Evolutionary conservation across 352 stramenopile species (phyloP), one percentile per base, ranked within the genome.

Genomic region (Phytophthora pistaciae): DNA sequence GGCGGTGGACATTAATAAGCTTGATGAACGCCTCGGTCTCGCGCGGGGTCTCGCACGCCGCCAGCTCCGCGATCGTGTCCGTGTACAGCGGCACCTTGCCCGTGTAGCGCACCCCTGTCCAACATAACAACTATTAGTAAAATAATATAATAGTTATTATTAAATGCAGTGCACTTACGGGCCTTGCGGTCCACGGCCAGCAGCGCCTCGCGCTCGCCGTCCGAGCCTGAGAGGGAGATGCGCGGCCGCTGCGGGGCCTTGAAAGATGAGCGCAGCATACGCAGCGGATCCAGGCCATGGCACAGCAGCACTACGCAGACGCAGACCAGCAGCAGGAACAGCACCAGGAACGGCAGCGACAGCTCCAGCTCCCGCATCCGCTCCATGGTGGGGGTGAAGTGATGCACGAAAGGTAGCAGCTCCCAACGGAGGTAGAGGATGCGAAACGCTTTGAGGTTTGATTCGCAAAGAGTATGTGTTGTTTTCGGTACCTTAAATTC

Each of bases 71-170:
- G 59, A 94, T 88, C 10, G 84, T 80, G 62, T 94, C 87, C 1
- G 82, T 87, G 70, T 94, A 93, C 56, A 93, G 72, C 61, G 84
- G 80, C 55, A 86, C 79, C 46, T 90, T 85, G 52, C 84, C 87
- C 14, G 82, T 84, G 65, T 85, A 86, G 54, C 81, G 75, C 29
- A 88, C 77, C 20, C 72, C 83, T 90, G 58, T 14, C 16, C n/a
- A 31, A 0, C 56, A 14, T 44, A 44, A 11, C 23, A 40, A 25
- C 3, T 21, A 20, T 54, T 40, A 65, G 23, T 50, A 71, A 56
- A 40, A 44, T 16, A 18, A 44, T 18, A 44, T 11, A 20, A 56
- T 56, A 31, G 23, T 14, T 20, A 53, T 60, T 61, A 16, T n/a
- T 57, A 53, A 59, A 56, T 29, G 5, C 11, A 56, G 21, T 53